Evolutionary conservation across 2,329 filamentous ascomycete species (phyloP).

Genomic region (Hymenoscyphus infarciens): DNA sequence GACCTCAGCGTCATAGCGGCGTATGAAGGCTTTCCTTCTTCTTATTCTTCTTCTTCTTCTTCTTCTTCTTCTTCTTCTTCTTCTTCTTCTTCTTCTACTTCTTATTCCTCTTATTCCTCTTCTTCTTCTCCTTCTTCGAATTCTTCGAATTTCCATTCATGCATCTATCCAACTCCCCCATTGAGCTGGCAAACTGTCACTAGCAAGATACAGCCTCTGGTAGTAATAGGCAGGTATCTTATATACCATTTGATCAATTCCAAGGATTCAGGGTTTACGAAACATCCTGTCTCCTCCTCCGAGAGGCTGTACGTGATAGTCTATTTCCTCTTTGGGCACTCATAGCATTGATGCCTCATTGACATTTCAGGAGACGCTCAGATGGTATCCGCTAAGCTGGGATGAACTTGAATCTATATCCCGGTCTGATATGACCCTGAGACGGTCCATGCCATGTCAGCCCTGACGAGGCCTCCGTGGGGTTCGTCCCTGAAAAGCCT

Average conservation of each 20-base stretch:
- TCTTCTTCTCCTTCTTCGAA: not conserved
- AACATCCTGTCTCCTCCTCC: too few relatives aligned
- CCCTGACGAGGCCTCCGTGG: too few relatives aligned
- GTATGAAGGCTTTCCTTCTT: not conserved
- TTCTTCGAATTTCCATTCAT: not conserved
- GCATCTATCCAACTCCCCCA: not conserved
- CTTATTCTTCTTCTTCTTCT: not conserved
- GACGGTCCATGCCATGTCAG: too few relatives aligned
- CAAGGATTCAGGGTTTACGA: too few relatives aligned
- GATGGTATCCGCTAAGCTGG: not conserved
- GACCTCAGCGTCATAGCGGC: not conserved
- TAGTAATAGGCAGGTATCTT: too few relatives aligned
- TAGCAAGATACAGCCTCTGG: too few relatives aligned
- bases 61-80: not conserved
- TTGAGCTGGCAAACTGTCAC: not conserved
- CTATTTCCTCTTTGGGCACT: not conserved
- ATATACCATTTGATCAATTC: too few relatives aligned
- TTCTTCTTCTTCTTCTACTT: not conserved
- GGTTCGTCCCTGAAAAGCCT: too few relatives aligned
- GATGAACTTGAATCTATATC: not conserved
- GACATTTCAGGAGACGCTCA: not conserved
- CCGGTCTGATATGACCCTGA: too few relatives aligned
- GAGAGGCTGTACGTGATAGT: too few relatives aligned
- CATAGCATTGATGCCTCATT: not conserved
- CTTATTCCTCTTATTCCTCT: too few relatives aligned